Base-by-base conservation (phyloP, 768 basidiomycete species). In the Tricholomella constricta region DNA sequence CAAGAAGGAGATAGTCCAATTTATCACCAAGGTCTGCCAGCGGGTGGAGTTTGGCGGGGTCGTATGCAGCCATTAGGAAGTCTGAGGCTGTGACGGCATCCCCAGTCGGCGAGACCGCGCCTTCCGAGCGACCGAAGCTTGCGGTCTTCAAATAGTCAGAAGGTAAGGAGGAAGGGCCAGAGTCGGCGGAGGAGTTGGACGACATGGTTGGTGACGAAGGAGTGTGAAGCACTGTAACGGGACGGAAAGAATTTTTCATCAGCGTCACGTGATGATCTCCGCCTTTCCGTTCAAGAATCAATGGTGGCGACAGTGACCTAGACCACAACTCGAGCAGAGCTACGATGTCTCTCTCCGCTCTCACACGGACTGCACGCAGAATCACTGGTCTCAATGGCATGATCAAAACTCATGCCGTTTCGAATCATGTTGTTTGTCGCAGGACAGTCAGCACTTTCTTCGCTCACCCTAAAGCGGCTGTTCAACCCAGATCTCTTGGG, bases 1-100 rank as follows among this genome's bases (percentile, higher is more conserved):
- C 96, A 53, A 99, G 82, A 62, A 91, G 80, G 48, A 99, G 77
- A 75, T 97, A 98, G 74, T 99, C 97, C 61, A 99, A 77, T 78
- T 93, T 89, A 70, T 94, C 91, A 57, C 93, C 89, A 56, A 98
- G 77, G 50, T 87, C 86, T 40, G 97, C 95, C 64, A 99, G 78
- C 51, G 97, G 97, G 69, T 99, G 97, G 50, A 99, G 80, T 74
- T 85, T 87, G 46, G 92, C 82, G 48, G 95, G 91, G 77, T 98
- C 94, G 74, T 92, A 95, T 10, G 88, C 82, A 60, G 86, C 85
- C 73, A 85, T 78, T 61, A 98, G 88, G 61, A 98, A 77, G 78
- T 95, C 92, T 51, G 86, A 83, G 41, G 95, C 93, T 47, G 91
- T 91, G 52, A 89, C 83, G 48, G 84, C 79, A 67, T 78, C 76